phyloP scores from a whole-genome alignment of 176 grass and related monocot species.

The Oryza officinalis region DNA sequence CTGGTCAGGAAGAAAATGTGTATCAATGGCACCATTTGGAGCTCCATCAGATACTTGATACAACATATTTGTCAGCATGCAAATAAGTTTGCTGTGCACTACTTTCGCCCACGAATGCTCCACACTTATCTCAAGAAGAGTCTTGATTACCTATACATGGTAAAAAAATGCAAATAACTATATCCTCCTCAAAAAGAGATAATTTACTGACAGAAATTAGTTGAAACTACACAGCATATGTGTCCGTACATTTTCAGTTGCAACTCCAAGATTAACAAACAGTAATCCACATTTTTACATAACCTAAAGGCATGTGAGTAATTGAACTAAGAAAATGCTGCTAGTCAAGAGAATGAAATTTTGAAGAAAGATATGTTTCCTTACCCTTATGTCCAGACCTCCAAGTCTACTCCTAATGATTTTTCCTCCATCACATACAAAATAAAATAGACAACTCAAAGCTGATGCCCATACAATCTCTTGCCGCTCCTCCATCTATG shows the following conservation, averaged over 20 bases:
- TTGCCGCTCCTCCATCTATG: slow-evolving; percentile 86
- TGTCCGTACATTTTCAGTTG: not conserved
- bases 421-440: slow-evolving; percentile 90
- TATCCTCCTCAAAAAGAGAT: slow-evolving; percentile 23
- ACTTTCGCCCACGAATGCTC: slow-evolving; percentile 92
- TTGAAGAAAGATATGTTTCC: slow-evolving; percentile 25
- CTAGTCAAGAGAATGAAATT: slow-evolving; percentile 18
- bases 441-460: slow-evolving; percentile 96
- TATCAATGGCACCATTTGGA: slow-evolving; percentile 54
- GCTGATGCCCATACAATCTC: slow-evolving; percentile 99
- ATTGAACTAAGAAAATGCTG: not conserved
- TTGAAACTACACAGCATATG: slow-evolving; percentile 15
- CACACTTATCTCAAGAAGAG: slow-evolving; percentile 83
- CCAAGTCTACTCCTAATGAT: slow-evolving; percentile 83
- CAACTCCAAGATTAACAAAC: not conserved
- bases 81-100: slow-evolving; percentile 93
- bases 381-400: slow-evolving; percentile 98
- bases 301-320: not conserved
- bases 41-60: slow-evolving; percentile 70
- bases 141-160: slow-evolving; percentile 76
- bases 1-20: slow-evolving; percentile 60
- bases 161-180: slow-evolving; percentile 3
- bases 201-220: slow-evolving; percentile 8
- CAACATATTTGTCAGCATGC: slow-evolving; percentile 94
- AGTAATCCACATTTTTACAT: not conserved